Base-by-base conservation (phyloP, 2,329 filamentous ascomycete genomes). In the Fusarium succisae region DNA sequence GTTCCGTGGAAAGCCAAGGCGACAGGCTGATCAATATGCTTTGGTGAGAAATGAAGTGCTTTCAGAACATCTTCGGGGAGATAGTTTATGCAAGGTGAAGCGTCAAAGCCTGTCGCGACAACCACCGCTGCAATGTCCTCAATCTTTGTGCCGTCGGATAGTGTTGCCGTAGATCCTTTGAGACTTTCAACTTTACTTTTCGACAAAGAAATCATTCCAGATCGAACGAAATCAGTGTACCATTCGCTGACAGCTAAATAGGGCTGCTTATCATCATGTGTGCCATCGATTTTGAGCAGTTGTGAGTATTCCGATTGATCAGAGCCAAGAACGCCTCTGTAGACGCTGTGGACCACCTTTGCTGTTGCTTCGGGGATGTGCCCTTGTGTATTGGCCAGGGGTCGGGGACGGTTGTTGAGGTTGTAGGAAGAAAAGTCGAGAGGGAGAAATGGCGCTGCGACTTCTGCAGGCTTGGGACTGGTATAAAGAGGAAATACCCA, bases 371-470 rank as follows among this genome's bases (percentile, higher is more conserved):
- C 80, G 0, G 88, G 84, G 30, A 95, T 88, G 47, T 91, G 89
- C 0, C 93, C 92, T 55, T 93, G 90, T 0, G 84, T 87, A 70
- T 94, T 92, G 11, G 82, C 82, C 3, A 95, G 83, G 1, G 89
- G 88, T 0, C 84, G 80, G 1, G 90, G 88, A 10, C 93, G 87
- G 62, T 89, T 89, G 35, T 86, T 87, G 9, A 93, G 81, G 76
- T 96, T 94, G 78, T 93, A 94, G 5, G 93, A 89, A 6, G 87
- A 84, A 48, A 96, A 85, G 79, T 97, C 94, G 13, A 94, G 82
- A 0, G 94, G 94, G 1, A 94, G 81, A 74, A 95, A 95, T 0
- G 87, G 86, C 0, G 91, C 87, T 1, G 87, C 86, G 1, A 86
- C 79, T 5, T 81, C 80, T 3, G 81, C 77, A 10, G 87, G 85